Conservation (phyloP, 495 filamentous ascomycete species). For the Cenococcum geophilum region DNA sequence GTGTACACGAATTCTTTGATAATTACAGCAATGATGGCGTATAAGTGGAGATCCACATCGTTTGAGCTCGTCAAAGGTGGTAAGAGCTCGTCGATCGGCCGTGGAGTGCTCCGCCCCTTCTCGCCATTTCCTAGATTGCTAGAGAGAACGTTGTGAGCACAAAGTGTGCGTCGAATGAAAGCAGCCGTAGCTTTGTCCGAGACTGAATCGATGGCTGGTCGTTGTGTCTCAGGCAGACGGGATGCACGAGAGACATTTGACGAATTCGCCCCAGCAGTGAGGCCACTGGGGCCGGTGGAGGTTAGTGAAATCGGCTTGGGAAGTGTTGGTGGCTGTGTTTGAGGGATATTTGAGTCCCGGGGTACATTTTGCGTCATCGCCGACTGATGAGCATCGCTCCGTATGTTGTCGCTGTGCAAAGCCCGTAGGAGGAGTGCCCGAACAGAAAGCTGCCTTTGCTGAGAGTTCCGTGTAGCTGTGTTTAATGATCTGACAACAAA, state of each 20-base stretch:
- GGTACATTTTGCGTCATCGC: slow-evolving; percentile 23
- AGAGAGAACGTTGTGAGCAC: slow-evolving; percentile 44
- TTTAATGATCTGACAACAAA: not conserved
- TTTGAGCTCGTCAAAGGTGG: slow-evolving; percentile 90
- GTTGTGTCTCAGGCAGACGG: slow-evolving; percentile 16
- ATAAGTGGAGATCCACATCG: slow-evolving; percentile 85
- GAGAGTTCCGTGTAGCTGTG: not conserved
- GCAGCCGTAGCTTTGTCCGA: slow-evolving; percentile 53
- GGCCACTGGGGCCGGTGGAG: not conserved
- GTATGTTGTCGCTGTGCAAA: not conserved
- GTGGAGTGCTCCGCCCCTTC: slow-evolving; percentile 40
- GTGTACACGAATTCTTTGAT: slow-evolving; percentile 80
- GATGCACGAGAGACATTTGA: slow-evolving; percentile 17
- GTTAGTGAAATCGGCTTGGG: slow-evolving; percentile 9
- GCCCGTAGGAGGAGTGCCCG: not conserved
- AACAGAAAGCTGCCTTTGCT: not conserved
- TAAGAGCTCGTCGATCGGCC: slow-evolving; percentile 68
- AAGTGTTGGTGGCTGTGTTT: slow-evolving; percentile 16
- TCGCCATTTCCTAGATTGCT: slow-evolving; percentile 23
- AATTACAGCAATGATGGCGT: slow-evolving; percentile 82
- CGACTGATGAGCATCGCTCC: slow-evolving; percentile 18
- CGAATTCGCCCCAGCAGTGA: not conserved
- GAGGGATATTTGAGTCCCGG: slow-evolving; percentile 18
- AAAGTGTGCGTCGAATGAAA: slow-evolving; percentile 63
- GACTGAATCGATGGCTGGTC: slow-evolving; percentile 37